Evolutionary conservation across 768 basidiomycete species (phyloP).

Genomic region (Kwoniella mangroviensis): DNA sequence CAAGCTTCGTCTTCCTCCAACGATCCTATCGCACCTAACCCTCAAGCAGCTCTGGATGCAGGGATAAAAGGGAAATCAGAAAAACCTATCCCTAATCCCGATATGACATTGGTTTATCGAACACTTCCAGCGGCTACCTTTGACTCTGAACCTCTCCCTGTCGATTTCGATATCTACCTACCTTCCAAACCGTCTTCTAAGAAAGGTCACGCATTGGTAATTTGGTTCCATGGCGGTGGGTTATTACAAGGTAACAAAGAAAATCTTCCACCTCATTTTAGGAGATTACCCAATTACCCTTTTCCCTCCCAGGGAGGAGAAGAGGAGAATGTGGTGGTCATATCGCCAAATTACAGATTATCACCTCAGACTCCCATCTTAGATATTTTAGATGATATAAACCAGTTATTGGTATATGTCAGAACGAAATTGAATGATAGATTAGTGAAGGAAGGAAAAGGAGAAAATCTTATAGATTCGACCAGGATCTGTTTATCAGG

Average conservation of each 20-base stretch:
- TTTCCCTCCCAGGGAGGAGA: constrained; percentile 2
- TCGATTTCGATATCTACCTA: constrained; percentile 54
- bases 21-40: neutral
- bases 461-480: constrained; percentile 39
- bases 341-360: constrained; percentile 58
- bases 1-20: neutral
- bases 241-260: constrained; percentile 55
- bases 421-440: constrained; percentile 40
- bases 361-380: constrained; percentile 57
- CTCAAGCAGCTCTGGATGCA: neutral
- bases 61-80: neutral
- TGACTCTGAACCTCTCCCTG: constrained; percentile 44
- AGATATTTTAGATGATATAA: constrained; percentile 54
- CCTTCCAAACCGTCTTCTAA: constrained; percentile 26
- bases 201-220: constrained; percentile 43
- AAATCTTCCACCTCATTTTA: constrained; percentile 55
- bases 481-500: constrained; percentile 47
- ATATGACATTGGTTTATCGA: constrained; percentile 37
- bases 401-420: constrained; percentile 36
- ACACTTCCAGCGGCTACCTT: constrained; percentile 50
- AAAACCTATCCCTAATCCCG: constrained; percentile 32
- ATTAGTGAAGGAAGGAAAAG: constrained; percentile 30
- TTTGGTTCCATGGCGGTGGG: constrained; percentile 56
- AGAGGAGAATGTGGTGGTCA: constrained; percentile 40
- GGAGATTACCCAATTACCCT: constrained; percentile 32